These are phyloP conservation scores for Barnettozyma wickerhamii DNA, from an alignment of 805 yeast genomes.

Conservation along the genomic window DNA sequence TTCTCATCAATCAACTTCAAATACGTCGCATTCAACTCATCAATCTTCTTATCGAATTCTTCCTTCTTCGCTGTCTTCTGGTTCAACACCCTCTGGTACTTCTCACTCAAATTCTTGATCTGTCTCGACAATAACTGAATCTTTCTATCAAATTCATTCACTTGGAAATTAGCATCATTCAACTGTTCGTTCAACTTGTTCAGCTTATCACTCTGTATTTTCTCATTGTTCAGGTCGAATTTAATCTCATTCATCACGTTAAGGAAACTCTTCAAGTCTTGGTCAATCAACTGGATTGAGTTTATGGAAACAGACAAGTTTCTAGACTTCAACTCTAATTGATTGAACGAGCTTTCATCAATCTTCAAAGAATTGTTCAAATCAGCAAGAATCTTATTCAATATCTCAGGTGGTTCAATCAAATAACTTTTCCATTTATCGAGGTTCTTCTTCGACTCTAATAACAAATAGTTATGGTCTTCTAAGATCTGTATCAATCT, in stretches of 20 bases:
- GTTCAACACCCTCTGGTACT: constrained; percentile 31
- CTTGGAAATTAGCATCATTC: constrained; percentile 19
- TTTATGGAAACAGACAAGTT: constrained; percentile 52
- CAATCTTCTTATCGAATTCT: constrained; percentile 32
- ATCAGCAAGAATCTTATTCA: constrained; percentile 49
- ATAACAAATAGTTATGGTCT: constrained; percentile 50
- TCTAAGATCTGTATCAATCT: constrained; percentile 55
- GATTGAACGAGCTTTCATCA: constrained; percentile 35
- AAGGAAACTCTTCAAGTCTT: constrained; percentile 18
- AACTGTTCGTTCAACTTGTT: constrained; percentile 15
- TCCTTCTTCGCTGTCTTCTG: constrained; percentile 34
- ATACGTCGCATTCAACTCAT: constrained; percentile 32
- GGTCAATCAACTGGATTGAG: constrained; percentile 40
- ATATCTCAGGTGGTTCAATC: constrained; percentile 53
- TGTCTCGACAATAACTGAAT: constrained; percentile 36
- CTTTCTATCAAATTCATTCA: constrained; percentile 32
- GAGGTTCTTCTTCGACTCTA: constrained; percentile 53
- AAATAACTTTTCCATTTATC: constrained; percentile 58
- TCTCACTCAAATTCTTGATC: constrained; percentile 37
- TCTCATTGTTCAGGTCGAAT: constrained; percentile 16
- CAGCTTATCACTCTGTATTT: constrained; percentile 12
- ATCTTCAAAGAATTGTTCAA: constrained; percentile 40
- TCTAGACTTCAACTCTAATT: constrained; percentile 43
- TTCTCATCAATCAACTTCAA: constrained; percentile 35
- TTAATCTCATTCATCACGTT: constrained; percentile 21